Base-by-base conservation (phyloP, 2,329 filamentous ascomycete species). In the Aureobasidium sp. region DNA sequence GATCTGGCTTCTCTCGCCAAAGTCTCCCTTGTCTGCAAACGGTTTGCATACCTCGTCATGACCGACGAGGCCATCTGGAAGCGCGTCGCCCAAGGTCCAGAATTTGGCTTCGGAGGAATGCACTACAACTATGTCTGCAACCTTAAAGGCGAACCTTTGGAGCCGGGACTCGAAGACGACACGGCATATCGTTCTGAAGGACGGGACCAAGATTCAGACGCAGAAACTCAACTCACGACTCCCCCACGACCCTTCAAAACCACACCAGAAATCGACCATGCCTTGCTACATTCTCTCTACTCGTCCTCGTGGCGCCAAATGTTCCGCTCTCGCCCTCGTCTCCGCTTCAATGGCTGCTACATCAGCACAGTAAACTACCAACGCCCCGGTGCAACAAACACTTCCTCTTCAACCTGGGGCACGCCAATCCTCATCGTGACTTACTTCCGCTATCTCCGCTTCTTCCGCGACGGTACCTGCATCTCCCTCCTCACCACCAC, bases 301-400 rank as follows among this genome's bases (percentile, higher is more conserved):
- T 54, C 66, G 40, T 63, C 67, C 61, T 75, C 74, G 51, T 79
- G 69, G 73, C 83, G 82, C 68, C 74, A 77, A 57, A 89, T 96
- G 77, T 95, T 96, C 76, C 89, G 88, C 40, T 78, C 79, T 5
- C 87, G 91, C 15, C 93, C 94, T 2, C 86, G 94, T 45, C 81
- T 97, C 62, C 89, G 94, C 61, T 99, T 95, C 79, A 94, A 94
- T 68, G 94, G 94, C 27, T 88, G 90, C 74, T 99, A 99, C 76
- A 97, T 99, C 73, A 90, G 86, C 73, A 97, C 93, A 0, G 91
- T 96, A 62, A 97, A 97, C 76, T 99, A 99, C 75, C 85, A 90
- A 53, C 88, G 94, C 25, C 78, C 90, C 0, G 94, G 94, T 33
- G 88, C 88, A 62, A 81, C 86, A 11, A 86, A 84, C 3, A 81